Base-by-base conservation (phyloP, 257 asterid species). In the Solanum etuberosum region DNA sequence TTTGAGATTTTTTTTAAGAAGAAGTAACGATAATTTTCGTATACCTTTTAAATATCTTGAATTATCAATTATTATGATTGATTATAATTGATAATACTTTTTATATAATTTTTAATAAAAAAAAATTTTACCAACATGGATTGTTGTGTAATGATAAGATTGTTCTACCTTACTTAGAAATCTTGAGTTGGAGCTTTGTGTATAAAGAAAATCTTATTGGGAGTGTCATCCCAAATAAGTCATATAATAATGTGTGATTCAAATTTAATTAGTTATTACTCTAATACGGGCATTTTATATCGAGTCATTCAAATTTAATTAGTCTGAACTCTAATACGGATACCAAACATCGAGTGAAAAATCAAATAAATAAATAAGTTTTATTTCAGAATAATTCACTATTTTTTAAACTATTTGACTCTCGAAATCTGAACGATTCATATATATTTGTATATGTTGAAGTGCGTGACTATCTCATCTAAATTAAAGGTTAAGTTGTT, bases 231-330 rank as follows among this genome's bases (percentile, higher is more conserved):
- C 25, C 1, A 54, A 54, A 51, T 51, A 51, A 51, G 9, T 6
- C 3, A 1, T 51, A 18, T 51, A 51, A 18, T 51, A 51, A 51
- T 18, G 1, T 51, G 61, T 4, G 6, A 6, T 51, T 16, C 4
- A 1, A 54, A 18, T 18, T 18, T 18, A 54, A 20, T 54, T 54
- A 54, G 63, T 54, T 6, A 2, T 18, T 16, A 51, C 2, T 54
- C 63, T 7, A 54, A 18, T 54, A 54, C 0, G 1, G 0, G 0
- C n/a, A 54, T 0, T 9, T 0, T 6, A 54, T 10, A 54, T 54
- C 4, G 10, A 54, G n/a, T 7, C n/a, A 9, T 51, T 51, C n/a
- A 0, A 54, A 6, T 54, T 18, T 18, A 54, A 20, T 54, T 54
- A 54, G 63, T 7, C 4, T 6, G 4, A 16, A 51, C 4, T 54